Base-by-base conservation (phyloP, 2,329 filamentous ascomycete genomes). In the Aspergillus sojae region DNA sequence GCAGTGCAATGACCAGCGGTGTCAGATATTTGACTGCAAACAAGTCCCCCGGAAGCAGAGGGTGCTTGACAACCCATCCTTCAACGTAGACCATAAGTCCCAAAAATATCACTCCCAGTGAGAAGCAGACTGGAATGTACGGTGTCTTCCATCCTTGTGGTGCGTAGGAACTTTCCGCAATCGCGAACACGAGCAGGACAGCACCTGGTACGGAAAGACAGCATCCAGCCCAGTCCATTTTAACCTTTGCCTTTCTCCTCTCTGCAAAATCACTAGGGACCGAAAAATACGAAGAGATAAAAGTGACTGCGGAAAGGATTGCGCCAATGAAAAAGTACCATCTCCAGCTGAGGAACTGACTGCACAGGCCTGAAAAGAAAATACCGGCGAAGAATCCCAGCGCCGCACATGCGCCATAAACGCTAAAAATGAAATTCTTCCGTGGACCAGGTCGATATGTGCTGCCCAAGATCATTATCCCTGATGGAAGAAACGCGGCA, bases 91-190 rank as follows among this genome's bases (percentile, higher is more conserved):
- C 81, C 12, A 90, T 87, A 0, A 79, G 77, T 1, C 77, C 78
- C 1, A 95, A 80, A 9, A 90, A 76, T 0, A 91, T 62, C 6
- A 84, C 77, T 0, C 91, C 91, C 1, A 90, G 45, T 3, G 88
- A 78, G 54, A 94, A 85, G 0, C 88, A 86, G 11, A 88, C 80
- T 46, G 86, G 85, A 43, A 94, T 88, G 67, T 93, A 92, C 1
- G 90, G 89, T 0, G 89, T 92, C n/a, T 77, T 80, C 91, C 91
- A 94, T 1, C 89, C 86, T 3, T 87, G 74, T 0, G 88, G 85
- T 0, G 90, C 90, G 73, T 92, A 87, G 0, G 88, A 85, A 9
- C 88, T 89, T 55, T 92, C 89, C 0, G 91, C 93, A 58, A 95
- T 85, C 0, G 91, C 89, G 70, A 89, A 94, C 0, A 93, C 89